Conservation (phyloP, 306 rosid genomes). For the Begonia peltatifolia region DNA sequence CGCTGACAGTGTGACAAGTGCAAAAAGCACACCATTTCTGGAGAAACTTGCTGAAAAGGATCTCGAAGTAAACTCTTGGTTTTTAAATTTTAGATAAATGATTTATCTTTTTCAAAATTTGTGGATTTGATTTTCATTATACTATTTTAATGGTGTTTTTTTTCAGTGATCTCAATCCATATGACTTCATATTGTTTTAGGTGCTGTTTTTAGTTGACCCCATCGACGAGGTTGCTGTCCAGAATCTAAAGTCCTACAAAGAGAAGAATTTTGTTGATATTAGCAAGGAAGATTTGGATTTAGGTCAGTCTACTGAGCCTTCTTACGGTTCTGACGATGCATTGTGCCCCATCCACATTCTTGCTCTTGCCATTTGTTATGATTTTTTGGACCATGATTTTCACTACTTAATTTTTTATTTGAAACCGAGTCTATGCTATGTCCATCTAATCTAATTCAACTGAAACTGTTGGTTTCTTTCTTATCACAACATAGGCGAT, state of each 20-base stretch:
- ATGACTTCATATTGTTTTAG: constrained; percentile 24
- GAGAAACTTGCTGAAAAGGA: constrained; percentile 73
- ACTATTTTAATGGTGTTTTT: neutral
- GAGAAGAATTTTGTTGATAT: constrained; percentile 88
- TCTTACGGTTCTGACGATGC: neutral
- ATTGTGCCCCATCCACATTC: neutral
- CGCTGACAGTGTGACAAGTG: constrained; percentile 83
- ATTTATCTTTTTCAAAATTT: neutral
- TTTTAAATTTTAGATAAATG: neutral
- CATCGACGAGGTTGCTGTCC: constrained; percentile 89
- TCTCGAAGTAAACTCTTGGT: constrained; percentile 46
- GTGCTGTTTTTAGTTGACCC: constrained; percentile 90
- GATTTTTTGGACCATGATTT: constrained; percentile 1
- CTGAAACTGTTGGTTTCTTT: too few relatives aligned
- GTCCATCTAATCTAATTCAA: neutral
- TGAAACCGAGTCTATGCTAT: neutral
- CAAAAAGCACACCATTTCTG: constrained; percentile 84
- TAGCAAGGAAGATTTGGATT: constrained; percentile 93
- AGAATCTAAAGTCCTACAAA: constrained; percentile 80
- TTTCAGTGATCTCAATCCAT: neutral
- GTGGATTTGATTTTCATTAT: neutral
- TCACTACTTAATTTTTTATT: neutral
- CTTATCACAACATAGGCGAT: constrained; percentile 36
- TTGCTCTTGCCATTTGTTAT: neutral
- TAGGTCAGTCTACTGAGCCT: constrained; percentile 37